Base-by-base conservation (phyloP, 1,284 basidiomycete genomes). In the Porodaedalea pini region DNA sequence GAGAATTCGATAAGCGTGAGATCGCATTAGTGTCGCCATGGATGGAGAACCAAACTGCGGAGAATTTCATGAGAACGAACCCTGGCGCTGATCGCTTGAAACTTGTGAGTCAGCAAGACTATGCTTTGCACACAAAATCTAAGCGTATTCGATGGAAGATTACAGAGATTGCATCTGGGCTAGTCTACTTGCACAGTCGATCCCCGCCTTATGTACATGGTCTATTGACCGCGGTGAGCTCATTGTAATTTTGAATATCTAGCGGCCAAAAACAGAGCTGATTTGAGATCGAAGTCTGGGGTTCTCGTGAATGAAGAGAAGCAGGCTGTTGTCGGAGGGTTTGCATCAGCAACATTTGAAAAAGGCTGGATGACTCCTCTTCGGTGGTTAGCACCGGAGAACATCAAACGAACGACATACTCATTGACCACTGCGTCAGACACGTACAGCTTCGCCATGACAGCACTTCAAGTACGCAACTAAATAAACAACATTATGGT, bases 391-490 rank as follows among this genome's bases (percentile, higher is more conserved):
- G 49, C 58, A 4, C 58, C 58, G 17, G 54, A 60, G 29, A 19
- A 31, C 32, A 19, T 56, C 10, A 43, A 50, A 6, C 17, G 32
- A 17, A 8, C n/a, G 6, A 13, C 48, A 4, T 31, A 17, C 36
- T 10, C 7, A 2, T 32, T 44, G 4, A 43, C 31, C 7, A 19
- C 53, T 2, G 15, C 47, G 15, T 36, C 40, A 10, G 59, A 60
- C 31, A 43, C 52, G 5, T 60, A 60, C 45, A 60, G 59, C 34
- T 57, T 60, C 31, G 59, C 50, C 7, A 54, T 56, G 43, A 52
- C 50, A 6, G 58, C 54, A 10, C 40, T 51, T 10, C 15, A 45
- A 21, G 58, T 60, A 32, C 7, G 54, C 11, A 29, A 34, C 15
- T 13, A 19, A n/a, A 15, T n/a, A 55, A 23, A 40, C 15, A 8